A percentile compares a stretch with the other conserved stretches of the same genome.
These are phyloP conservation scores for Chondrus crispus DNA, from an alignment of 23 red algal species.

Conservation along the genomic window DNA sequence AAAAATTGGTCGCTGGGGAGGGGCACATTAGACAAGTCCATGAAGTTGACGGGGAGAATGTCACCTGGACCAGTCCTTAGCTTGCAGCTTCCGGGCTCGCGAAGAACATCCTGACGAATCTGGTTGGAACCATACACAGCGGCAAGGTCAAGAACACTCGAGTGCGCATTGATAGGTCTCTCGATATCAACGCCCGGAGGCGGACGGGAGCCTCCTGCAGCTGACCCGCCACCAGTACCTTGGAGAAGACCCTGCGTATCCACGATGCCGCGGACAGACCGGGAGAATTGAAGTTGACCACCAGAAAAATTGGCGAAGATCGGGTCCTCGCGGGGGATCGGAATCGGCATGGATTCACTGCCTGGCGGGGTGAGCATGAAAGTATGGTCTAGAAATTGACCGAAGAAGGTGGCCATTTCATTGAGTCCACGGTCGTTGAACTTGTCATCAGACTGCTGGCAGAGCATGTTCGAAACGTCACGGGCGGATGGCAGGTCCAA, in stretches of 20 bases:
- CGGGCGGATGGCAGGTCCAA: constrained; percentile 11
- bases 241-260: not conserved
- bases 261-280: constrained; percentile 1
- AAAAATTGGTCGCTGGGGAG: not conserved
- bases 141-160: not conserved
- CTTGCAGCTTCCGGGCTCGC: not conserved
- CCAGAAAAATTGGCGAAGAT: not conserved
- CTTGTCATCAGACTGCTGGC: constrained; percentile 6
- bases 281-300: constrained; percentile 9
- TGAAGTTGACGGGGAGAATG: not conserved
- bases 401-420: constrained; percentile 43
- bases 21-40: not conserved
- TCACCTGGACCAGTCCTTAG: not conserved
- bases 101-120: not conserved
- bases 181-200: not conserved
- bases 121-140: not conserved
- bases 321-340: constrained; percentile 27
- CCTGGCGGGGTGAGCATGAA: not conserved
- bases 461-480: constrained; percentile 47
- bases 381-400: constrained; percentile 46
- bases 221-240: not conserved
- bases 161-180: not conserved
- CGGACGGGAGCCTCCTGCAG: not conserved
- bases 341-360: not conserved
- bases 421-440: constrained; percentile 20